Conservation (phyloP, 192 early-diverging fungal genomes). For the Coemansia sp. region DNA sequence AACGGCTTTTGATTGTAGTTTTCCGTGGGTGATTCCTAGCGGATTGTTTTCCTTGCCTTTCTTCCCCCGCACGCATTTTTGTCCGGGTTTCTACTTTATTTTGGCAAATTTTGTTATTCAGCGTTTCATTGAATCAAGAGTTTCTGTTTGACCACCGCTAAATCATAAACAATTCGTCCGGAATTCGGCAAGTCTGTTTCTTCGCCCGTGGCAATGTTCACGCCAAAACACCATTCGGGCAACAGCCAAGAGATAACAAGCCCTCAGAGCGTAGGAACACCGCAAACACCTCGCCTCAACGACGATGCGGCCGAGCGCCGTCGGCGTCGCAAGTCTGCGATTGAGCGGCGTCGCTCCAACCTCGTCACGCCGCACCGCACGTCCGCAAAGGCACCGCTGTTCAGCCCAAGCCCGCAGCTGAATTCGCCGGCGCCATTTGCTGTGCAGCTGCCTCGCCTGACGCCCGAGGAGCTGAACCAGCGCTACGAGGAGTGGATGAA, state of each 20-base stretch:
- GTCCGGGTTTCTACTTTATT: neutral
- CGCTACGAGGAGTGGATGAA: conserved; percentile 96
- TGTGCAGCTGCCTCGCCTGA: conserved; percentile 51
- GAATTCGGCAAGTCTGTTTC: neutral
- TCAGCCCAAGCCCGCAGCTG: conserved; percentile 40
- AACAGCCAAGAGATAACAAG: conserved; percentile 21
- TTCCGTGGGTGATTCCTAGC: neutral
- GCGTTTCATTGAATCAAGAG: neutral
- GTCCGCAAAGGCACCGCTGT: conserved; percentile 30
- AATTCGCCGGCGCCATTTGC: conserved; percentile 41
- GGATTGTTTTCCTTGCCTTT: neutral
- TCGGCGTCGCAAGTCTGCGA: conserved; percentile 54
- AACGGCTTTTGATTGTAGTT: neutral
- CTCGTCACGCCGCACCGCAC: conserved; percentile 47
- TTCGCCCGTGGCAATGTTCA: conserved; percentile 18
- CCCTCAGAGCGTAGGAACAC: conserved; percentile 39
- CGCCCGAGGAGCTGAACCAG: conserved; percentile 59
- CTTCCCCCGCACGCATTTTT: neutral
- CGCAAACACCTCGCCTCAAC: conserved; percentile 45
- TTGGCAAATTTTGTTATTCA: neutral
- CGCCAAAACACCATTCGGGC: conserved; percentile 28
- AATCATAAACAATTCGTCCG: neutral
- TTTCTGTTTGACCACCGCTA: neutral
- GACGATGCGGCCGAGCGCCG: conserved; percentile 57
- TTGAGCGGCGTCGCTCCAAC: conserved; percentile 45